Base-by-base conservation (phyloP, 495 filamentous ascomycete species). In the Staphylotrichum longicolle region DNA sequence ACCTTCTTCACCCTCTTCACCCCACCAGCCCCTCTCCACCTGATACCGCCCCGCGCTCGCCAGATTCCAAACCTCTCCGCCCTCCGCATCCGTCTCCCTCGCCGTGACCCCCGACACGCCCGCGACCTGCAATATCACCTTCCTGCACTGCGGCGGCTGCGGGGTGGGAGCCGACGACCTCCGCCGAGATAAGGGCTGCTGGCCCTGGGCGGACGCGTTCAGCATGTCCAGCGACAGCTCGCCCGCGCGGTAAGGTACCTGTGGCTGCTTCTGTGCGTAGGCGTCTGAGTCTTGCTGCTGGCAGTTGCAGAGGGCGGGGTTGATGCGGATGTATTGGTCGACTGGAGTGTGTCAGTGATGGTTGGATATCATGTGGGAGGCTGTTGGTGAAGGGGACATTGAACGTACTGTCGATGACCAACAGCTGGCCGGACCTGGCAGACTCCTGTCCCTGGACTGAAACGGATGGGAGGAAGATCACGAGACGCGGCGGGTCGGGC, bases 1-100 rank as follows among this genome's bases (percentile, higher is more conserved):
- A 66, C 60, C n/a, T 53, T 56, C 39, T 42, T 66, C 51, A 66
- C 9, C 50, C 46, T 63, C 46, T 59, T 52, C 10, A 63, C 51
- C 45, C 7, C 32, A 3, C 50, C 44, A 66, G 10, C 12, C 54
- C 52, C 30, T 45, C 55, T 10, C 35, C 54, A 12, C 45, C 35
- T 66, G 64, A 47, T 48, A 63, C 41, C 60, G 40, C 14, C 64
- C 64, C 5, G 60, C 64, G 14, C 56, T 47, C 34, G 55, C 60
- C 41, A 62, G 30, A 33, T 63, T 58, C 60, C 60, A 62, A 12
- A 33, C 4, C 42, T 6, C 12, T 4, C n/a, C 15, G 2, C 11
- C 5, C 48, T 35, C 54, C 2, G 11, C 4, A n/a, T 12, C 53
- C 14, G 39, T 57, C 44, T 57, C 42, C 6, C 32, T 5, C 8